These are phyloP conservation scores for Tulasnella sp. DNA, from an alignment of 768 basidiomycete species.

Conservation along the genomic window DNA sequence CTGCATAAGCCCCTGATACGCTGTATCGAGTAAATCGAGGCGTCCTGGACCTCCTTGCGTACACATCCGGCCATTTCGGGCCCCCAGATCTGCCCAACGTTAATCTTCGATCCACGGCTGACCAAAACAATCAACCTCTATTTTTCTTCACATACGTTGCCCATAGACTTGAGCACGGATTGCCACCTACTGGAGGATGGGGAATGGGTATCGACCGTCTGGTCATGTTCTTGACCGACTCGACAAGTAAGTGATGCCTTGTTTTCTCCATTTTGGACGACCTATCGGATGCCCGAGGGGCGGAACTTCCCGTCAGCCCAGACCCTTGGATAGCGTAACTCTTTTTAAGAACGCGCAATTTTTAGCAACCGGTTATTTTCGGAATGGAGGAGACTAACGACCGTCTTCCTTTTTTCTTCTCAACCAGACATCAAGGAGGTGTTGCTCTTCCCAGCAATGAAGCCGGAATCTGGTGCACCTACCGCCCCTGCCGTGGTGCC, in stretches of 20 bases:
- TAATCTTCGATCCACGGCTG: background rate
- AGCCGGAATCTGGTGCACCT: constrained; percentile 49
- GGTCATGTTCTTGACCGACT: constrained; percentile 98
- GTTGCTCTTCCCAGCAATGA: constrained; percentile 95
- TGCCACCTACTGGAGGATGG: constrained; percentile 97
- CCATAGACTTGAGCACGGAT: constrained; percentile 85
- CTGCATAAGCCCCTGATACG: background rate
- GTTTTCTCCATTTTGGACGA: background rate
- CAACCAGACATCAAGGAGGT: constrained; percentile 90
- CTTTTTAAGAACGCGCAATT: background rate
- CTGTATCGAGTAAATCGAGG: background rate
- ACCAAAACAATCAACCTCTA: background rate
- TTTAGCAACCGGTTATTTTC: constrained; percentile 13
- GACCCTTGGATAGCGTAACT: background rate
- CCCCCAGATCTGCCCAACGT: background rate
- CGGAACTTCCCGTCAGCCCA: background rate
- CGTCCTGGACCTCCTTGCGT: background rate
- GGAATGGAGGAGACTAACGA: background rate
- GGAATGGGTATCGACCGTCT: constrained; percentile 93
- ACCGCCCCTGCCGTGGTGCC: constrained; percentile 14
- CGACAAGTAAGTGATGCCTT: constrained; percentile 64
- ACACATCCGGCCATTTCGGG: background rate
- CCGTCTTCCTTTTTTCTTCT: background rate
- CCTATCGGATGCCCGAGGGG: background rate
- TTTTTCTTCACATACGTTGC: background rate